These are phyloP conservation scores for Phyllosticta ampelicida DNA, from an alignment of 2,329 filamentous ascomycete species.

Conservation along the genomic window DNA sequence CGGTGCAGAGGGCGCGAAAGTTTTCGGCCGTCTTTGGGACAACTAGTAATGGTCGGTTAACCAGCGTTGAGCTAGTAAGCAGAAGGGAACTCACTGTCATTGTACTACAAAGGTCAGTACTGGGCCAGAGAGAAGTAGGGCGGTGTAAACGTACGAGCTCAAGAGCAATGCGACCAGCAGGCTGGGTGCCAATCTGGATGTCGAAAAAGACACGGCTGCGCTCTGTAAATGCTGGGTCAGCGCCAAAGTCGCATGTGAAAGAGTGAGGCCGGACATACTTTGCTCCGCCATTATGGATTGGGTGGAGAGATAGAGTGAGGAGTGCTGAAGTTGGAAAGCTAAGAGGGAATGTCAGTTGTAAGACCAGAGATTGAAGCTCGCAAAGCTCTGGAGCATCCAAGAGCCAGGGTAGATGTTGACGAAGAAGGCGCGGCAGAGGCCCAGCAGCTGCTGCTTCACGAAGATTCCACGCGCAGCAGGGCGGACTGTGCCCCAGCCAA, in stretches of 20 bases:
- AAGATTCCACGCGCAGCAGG: conserved; percentile 7
- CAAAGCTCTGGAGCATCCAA: neutral
- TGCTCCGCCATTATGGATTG: conserved; percentile 5
- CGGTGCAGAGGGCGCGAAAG: conserved; percentile 88
- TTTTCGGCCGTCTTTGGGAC: conserved; percentile 95
- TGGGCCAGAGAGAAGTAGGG: neutral
- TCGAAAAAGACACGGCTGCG: conserved; percentile 88
- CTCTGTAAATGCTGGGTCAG: conserved; percentile 26
- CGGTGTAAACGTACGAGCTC: conserved; percentile 53
- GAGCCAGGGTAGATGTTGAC: neutral
- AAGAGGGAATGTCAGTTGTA: neutral
- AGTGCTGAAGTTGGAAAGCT: neutral
- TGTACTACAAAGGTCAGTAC: conserved; percentile 25
- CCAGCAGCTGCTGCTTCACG: conserved; percentile 10
- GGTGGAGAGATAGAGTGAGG: neutral
- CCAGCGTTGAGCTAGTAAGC: conserved; percentile 10
- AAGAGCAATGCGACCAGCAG: conserved; percentile 70
- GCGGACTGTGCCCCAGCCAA: conserved; percentile 3
- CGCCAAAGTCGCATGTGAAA: neutral
- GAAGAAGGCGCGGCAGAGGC: neutral
- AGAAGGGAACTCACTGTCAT: conserved; percentile 26
- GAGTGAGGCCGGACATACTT: neutral
- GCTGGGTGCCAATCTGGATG: conserved; percentile 65
- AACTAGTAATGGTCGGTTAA: conserved; percentile 31
- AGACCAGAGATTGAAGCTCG: neutral